A percentile compares a stretch with the other conserved stretches of the same genome.
phyloP scores from a whole-genome alignment of 352 stramenopile species.

The Aphanomyces euteiches region DNA sequence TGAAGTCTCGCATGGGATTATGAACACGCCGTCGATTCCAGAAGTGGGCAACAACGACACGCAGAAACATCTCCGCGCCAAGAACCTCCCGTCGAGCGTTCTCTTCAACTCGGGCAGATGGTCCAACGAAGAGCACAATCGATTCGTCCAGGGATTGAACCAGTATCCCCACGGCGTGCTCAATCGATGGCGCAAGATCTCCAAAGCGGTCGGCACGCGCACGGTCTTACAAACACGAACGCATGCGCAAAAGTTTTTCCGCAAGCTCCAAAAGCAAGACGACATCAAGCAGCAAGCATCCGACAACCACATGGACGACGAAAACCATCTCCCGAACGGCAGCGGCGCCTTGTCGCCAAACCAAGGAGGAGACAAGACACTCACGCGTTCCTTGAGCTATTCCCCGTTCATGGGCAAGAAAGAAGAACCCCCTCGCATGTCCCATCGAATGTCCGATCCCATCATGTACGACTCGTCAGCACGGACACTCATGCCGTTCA shows the following conservation, averaged over 20 bases:
- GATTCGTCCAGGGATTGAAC: conserved; percentile 81
- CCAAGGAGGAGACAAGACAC: neutral
- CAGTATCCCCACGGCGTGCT: conserved; percentile 62
- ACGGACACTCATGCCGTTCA: neutral
- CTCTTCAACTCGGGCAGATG: conserved; percentile 29
- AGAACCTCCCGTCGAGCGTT: conserved; percentile 29
- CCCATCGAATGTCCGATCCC: conserved; percentile 1
- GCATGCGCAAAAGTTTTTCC: conserved; percentile 88
- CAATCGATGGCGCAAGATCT: conserved; percentile 72
- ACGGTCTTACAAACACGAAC: conserved; percentile 83
- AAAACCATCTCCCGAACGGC: conserved; percentile 20
- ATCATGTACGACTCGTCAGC: neutral
- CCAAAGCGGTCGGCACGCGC: conserved; percentile 71
- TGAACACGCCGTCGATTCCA: conserved; percentile 30
- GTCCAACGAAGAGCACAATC: conserved; percentile 50
- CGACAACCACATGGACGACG: neutral
- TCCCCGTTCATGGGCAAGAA: conserved; percentile 7
- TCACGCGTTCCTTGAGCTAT: neutral
- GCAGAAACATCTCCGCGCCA: conserved; percentile 28
- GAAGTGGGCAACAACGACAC: conserved; percentile 31
- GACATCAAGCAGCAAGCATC: conserved; percentile 3
- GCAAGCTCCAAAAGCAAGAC: conserved; percentile 49
- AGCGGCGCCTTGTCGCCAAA: neutral
- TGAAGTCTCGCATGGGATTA: conserved; percentile 28
- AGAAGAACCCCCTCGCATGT: conserved; percentile 12